Percentiles rank a stretch among this genome's conserved stretches.
These are phyloP conservation scores for Stellera chamaejasme DNA, from an alignment of 345 rosid genomes.

Conservation along the genomic window DNA sequence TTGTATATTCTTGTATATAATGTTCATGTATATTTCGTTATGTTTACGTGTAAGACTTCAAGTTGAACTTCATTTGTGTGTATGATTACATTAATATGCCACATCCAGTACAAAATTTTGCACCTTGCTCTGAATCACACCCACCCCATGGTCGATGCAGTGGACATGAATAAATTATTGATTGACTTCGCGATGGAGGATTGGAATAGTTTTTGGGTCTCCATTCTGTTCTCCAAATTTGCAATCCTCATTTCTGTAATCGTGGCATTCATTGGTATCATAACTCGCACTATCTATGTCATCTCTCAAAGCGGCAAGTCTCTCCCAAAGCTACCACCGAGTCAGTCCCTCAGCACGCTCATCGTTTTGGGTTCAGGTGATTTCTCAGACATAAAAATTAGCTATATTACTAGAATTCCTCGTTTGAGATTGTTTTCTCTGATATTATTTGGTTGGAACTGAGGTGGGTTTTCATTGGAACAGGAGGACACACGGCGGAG, in stretches of 20 bases:
- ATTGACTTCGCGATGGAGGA: slow-evolving; percentile 13
- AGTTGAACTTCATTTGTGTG: no score
- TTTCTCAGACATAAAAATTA: slow-evolving; percentile 3
- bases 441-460: neutral
- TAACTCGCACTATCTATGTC: slow-evolving; percentile 24
- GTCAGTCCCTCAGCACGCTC: slow-evolving; percentile 35
- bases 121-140: no score
- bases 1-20: no score
- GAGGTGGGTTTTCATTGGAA: slow-evolving; percentile 3
- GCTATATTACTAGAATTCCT: neutral
- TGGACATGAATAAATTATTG: no score
- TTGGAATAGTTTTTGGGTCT: slow-evolving; percentile 8
- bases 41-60: no score
- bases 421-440: neutral
- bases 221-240: slow-evolving; percentile 16
- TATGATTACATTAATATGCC: no score
- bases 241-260: slow-evolving; percentile 10
- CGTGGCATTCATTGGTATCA: slow-evolving; percentile 7
- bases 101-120: no score
- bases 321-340: slow-evolving; percentile 20
- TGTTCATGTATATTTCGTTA: no score
- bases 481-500: slow-evolving; percentile 97
- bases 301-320: slow-evolving; percentile 40
- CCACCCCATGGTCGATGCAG: no score
- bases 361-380: slow-evolving; percentile 62